A percentile compares a stretch with the other conserved stretches of the same genome.
These are phyloP conservation scores for Manihot esculenta DNA, from an alignment of 441 rosid genomes.

Conservation along the genomic window DNA sequence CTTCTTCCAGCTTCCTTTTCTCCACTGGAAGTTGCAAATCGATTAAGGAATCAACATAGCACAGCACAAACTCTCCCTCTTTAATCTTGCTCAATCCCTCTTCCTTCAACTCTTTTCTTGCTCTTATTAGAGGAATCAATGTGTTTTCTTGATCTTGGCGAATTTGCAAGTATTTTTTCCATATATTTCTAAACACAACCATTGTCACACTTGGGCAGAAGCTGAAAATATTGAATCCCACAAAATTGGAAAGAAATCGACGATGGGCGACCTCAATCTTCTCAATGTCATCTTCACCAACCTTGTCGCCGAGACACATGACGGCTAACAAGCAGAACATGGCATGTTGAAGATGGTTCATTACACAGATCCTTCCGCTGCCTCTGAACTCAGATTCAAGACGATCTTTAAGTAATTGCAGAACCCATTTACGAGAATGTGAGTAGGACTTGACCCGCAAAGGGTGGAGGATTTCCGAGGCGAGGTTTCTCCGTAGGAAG, in stretches of 20 bases:
- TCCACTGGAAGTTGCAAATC: constrained; percentile 24
- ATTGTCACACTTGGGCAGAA: constrained; percentile 30
- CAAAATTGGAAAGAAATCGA: background rate
- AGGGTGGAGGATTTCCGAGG: constrained; percentile 28
- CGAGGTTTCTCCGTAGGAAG: constrained; percentile 30
- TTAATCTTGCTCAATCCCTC: background rate
- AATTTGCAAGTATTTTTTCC: constrained; percentile 25
- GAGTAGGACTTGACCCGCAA: background rate
- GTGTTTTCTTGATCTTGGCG: background rate
- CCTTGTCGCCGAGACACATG: constrained; percentile 41
- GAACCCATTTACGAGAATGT: constrained; percentile 31
- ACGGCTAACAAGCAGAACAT: constrained; percentile 32
- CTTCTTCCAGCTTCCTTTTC: constrained; percentile 27
- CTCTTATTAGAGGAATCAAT: constrained; percentile 29
- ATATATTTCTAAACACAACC: constrained; percentile 20
- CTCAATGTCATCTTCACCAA: constrained; percentile 27
- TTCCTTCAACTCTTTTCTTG: constrained; percentile 15
- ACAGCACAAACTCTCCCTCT: background rate
- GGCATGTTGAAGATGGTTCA: constrained; percentile 32
- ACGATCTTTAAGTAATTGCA: constrained; percentile 20
- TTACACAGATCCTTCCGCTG: constrained; percentile 12
- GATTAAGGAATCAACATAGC: constrained; percentile 28
- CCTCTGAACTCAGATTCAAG: constrained; percentile 9
- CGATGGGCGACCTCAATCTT: constrained; percentile 29
- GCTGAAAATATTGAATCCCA: constrained; percentile 20